These are phyloP conservation scores for Astrothelium subdiscretum DNA, from an alignment of 495 filamentous ascomycete species.

Conservation along the genomic window DNA sequence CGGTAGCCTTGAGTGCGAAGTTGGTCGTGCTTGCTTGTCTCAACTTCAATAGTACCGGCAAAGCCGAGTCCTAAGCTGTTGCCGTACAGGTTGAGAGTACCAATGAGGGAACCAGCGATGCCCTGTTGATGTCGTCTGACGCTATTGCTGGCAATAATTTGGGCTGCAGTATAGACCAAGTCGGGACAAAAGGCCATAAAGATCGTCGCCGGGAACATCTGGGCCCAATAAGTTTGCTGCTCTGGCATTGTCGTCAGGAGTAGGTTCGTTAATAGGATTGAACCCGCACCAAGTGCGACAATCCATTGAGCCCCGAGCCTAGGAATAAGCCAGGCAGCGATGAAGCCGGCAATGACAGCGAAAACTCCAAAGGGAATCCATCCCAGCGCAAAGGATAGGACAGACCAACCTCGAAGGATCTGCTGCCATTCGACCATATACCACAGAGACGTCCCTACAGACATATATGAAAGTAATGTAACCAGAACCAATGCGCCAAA, in stretches of 20 bases:
- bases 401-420: slow-evolving; percentile 34
- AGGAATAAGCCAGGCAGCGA: slow-evolving; percentile 40
- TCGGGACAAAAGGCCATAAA: slow-evolving; percentile 39
- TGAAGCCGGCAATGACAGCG: slow-evolving; percentile 28
- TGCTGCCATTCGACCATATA: slow-evolving; percentile 38
- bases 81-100: slow-evolving; percentile 38
- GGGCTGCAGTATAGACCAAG: slow-evolving; percentile 39
- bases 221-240: slow-evolving; percentile 41
- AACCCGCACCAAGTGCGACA: slow-evolving; percentile 34
- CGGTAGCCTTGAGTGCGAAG: slow-evolving; percentile 28
- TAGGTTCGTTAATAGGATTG: slow-evolving; percentile 29
- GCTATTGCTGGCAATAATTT: slow-evolving; percentile 44
- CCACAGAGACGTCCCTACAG: slow-evolving; percentile 38
- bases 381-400: slow-evolving; percentile 34
- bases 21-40: slow-evolving; percentile 17
- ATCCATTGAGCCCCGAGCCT: slow-evolving; percentile 40
- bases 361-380: slow-evolving; percentile 36
- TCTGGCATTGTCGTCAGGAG: slow-evolving; percentile 39
- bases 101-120: slow-evolving; percentile 37
- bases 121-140: slow-evolving; percentile 40
- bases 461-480: slow-evolving; percentile 41
- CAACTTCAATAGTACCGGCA: slow-evolving; percentile 37
- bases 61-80: slow-evolving; percentile 39
- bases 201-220: slow-evolving; percentile 38
- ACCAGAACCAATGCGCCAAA: slow-evolving; percentile 38